These are phyloP conservation scores for Toxicodendron radicans DNA, from an alignment of 345 rosid species.

Conservation along the genomic window DNA sequence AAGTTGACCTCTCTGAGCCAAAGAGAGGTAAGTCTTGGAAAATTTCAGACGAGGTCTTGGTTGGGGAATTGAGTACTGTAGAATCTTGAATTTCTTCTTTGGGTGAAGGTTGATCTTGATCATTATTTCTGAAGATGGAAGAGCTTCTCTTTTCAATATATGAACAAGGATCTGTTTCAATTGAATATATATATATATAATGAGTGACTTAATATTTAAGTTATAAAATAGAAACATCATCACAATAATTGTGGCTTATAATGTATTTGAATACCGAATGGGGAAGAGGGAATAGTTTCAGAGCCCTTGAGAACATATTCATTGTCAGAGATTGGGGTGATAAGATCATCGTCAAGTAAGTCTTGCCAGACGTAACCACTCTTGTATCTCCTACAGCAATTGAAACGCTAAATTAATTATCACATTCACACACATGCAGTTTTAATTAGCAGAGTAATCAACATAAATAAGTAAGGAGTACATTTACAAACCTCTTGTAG, in stretches of 20 bases:
- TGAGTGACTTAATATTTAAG: too few relatives aligned
- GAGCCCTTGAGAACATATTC: constrained; percentile 84
- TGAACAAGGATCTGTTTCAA: constrained; percentile 26
- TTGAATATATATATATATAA: too few relatives aligned
- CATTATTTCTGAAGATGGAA: constrained; percentile 21
- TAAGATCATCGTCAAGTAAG: constrained; percentile 66
- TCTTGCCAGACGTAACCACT: constrained; percentile 82
- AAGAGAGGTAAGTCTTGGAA: constrained; percentile 35
- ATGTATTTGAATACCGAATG: not conserved
- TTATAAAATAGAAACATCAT: too few relatives aligned
- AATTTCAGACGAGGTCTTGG: constrained; percentile 19
- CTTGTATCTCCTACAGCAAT: constrained; percentile 53
- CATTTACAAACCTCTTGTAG: constrained; percentile 52
- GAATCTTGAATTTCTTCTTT: constrained; percentile 1
- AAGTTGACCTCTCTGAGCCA: constrained; percentile 40
- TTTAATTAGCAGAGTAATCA: too few relatives aligned
- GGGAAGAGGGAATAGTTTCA: constrained; percentile 25
- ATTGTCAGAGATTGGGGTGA: constrained; percentile 67
- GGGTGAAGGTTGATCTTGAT: constrained; percentile 4
- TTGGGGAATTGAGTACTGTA: not conserved
- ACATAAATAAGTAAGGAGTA: not conserved
- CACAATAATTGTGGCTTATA: too few relatives aligned
- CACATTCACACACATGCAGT: not conserved
- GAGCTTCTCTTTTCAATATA: constrained; percentile 17
- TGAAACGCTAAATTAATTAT: not conserved